These are phyloP conservation scores for Tirmania nivea DNA, from an alignment of 495 filamentous ascomycete genomes.

Conservation along the genomic window DNA sequence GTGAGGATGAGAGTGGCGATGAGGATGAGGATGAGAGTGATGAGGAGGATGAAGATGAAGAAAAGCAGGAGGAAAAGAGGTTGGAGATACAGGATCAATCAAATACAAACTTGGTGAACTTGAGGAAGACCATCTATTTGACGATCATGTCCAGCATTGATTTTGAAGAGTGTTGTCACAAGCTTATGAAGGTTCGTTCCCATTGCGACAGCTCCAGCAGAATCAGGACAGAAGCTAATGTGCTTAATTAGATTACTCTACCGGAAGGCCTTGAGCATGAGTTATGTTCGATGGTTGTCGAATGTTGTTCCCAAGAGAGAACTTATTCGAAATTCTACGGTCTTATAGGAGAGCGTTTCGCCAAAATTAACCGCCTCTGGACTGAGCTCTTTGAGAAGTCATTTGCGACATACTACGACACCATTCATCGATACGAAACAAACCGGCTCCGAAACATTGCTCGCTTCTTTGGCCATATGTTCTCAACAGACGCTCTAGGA, in stretches of 20 bases:
- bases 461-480: slow-evolving; percentile 77
- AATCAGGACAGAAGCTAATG: neutral
- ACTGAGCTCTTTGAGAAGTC: slow-evolving; percentile 69
- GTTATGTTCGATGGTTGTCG: slow-evolving; percentile 86
- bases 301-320: slow-evolving; percentile 84
- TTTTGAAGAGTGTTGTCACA: slow-evolving; percentile 90
- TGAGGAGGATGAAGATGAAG: slow-evolving; percentile 57
- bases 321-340: slow-evolving; percentile 96
- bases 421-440: slow-evolving; percentile 89
- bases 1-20: slow-evolving; percentile 48
- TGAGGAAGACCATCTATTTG: slow-evolving; percentile 84
- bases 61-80: slow-evolving; percentile 35
- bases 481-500: slow-evolving; percentile 67
- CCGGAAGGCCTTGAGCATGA: slow-evolving; percentile 77
- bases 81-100: slow-evolving; percentile 96
- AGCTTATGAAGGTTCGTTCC: slow-evolving; percentile 50
- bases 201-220: neutral
- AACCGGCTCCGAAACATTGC: slow-evolving; percentile 87
- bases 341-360: slow-evolving; percentile 78
- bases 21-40: slow-evolving; percentile 53
- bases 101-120: slow-evolving; percentile 82
- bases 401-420: slow-evolving; percentile 88
- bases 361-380: slow-evolving; percentile 88
- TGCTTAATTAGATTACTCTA: slow-evolving; percentile 34
- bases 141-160: slow-evolving; percentile 90